phyloP scores from a whole-genome alignment of 1,284 basidiomycete genomes.

The Puccinia polysora region DNA sequence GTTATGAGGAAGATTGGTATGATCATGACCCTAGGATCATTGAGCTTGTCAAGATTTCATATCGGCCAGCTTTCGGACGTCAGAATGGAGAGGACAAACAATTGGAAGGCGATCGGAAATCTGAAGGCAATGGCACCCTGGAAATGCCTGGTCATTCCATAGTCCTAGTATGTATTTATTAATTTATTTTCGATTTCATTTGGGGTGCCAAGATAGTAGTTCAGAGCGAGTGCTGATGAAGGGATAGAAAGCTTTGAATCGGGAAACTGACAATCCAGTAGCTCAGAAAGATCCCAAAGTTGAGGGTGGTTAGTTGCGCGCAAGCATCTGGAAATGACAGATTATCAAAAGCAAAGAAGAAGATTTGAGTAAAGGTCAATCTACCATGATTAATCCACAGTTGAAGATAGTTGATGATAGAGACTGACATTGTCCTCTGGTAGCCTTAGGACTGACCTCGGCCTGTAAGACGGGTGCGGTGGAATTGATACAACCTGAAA shows the following conservation, averaged over 20 bases:
- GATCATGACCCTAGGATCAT: constrained; percentile 47
- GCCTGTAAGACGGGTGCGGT: constrained; percentile 52
- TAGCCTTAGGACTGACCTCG: constrained; percentile 51
- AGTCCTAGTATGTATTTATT: constrained; percentile 44
- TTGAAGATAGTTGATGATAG: background rate
- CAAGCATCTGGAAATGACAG: constrained; percentile 47
- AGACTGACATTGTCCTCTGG: constrained; percentile 49
- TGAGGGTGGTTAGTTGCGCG: constrained; percentile 51
- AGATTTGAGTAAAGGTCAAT: background rate
- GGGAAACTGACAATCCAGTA: constrained; percentile 45
- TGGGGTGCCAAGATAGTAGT: background rate
- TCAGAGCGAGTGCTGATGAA: background rate
- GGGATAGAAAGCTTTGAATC: background rate
- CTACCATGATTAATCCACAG: too few species aligned
- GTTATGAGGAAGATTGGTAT: constrained; percentile 45
- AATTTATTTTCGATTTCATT: background rate
- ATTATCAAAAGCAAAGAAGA: background rate
- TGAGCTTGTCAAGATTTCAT: background rate
- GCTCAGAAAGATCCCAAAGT: constrained; percentile 52
- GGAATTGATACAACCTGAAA: constrained; percentile 51
- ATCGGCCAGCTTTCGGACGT: too few species aligned
- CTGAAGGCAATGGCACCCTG: constrained; percentile 33
- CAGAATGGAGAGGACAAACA: constrained; percentile 33
- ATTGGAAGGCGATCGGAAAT: constrained; percentile 47
- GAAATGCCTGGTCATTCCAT: constrained; percentile 48